Conservation (phyloP, 495 filamentous ascomycete species). For the Cercophora scortea region DNA sequence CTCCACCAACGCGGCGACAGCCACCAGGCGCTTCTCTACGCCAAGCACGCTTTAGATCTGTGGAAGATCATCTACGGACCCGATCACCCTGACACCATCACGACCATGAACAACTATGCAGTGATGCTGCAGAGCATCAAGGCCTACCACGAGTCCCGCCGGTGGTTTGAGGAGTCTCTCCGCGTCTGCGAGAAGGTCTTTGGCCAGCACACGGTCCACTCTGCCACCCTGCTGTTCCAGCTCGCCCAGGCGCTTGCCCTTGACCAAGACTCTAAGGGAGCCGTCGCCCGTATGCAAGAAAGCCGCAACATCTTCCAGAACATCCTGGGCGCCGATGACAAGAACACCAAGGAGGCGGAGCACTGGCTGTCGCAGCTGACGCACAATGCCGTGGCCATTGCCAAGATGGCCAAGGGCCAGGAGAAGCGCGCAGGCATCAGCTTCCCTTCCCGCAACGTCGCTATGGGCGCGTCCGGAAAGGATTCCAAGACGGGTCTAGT, state of each 20-base stretch:
- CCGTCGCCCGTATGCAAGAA: slow-evolving; percentile 87
- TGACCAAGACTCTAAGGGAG: slow-evolving; percentile 83
- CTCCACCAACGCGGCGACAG: slow-evolving; percentile 88
- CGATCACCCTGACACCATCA: slow-evolving; percentile 94
- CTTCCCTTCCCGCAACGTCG: too few species aligned
- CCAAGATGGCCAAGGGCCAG: slow-evolving; percentile 39
- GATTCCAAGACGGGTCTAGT: slow-evolving; percentile 8
- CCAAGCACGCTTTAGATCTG: slow-evolving; percentile 86
- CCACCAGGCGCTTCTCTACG: slow-evolving; percentile 69
- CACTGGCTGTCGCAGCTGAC: slow-evolving; percentile 96
- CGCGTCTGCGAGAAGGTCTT: slow-evolving; percentile 79
- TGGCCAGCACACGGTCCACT: slow-evolving; percentile 79
- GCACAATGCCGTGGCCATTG: slow-evolving; percentile 85
- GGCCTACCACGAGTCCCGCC: slow-evolving; percentile 81
- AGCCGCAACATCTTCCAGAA: slow-evolving; percentile 89
- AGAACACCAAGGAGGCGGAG: slow-evolving; percentile 91
- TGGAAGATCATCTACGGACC: slow-evolving; percentile 96
- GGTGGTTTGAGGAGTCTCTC: slow-evolving; percentile 94
- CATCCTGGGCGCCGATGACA: slow-evolving; percentile 77
- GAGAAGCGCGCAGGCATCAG: too few species aligned
- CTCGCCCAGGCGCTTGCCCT: slow-evolving; percentile 89
- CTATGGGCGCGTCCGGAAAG: too few species aligned
- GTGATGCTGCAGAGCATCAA: slow-evolving; percentile 96
- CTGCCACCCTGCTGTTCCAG: slow-evolving; percentile 95
- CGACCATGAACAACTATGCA: slow-evolving; percentile 96